Conservation (phyloP, 352 stramenopile species). For the Saprolegnia diclina region DNA sequence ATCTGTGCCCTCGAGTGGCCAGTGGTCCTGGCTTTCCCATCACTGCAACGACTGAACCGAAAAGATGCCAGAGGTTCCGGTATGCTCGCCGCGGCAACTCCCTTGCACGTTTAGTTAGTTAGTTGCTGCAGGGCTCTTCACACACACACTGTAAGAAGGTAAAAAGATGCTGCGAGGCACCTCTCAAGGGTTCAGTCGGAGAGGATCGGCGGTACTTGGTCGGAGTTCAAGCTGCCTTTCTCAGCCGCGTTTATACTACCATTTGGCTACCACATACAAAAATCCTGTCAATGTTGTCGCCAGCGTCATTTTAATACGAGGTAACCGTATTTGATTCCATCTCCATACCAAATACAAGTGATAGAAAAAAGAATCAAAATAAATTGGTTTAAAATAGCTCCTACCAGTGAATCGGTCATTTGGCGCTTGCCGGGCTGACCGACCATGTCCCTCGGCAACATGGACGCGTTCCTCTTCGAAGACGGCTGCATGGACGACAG, state of each 20-base stretch:
- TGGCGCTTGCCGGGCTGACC: neutral
- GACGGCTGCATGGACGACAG: slow-evolving; percentile 12
- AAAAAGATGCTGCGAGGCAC: too few relatives aligned
- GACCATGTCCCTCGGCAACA: slow-evolving; percentile 2
- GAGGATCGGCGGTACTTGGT: neutral
- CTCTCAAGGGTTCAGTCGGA: neutral
- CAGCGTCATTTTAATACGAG: neutral
- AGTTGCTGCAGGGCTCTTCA: too few relatives aligned
- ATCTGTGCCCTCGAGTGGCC: neutral
- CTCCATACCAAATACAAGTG: neutral
- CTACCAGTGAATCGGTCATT: neutral
- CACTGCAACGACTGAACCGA: neutral
- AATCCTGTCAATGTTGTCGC: neutral
- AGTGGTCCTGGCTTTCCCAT: neutral
- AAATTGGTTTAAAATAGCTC: slow-evolving; percentile 9
- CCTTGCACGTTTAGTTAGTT: too few relatives aligned
- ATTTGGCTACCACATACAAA: neutral
- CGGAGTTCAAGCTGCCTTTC: slow-evolving; percentile 13
- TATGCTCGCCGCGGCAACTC: too few relatives aligned
- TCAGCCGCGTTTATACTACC: neutral
- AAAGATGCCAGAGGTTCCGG: neutral
- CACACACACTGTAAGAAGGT: too few relatives aligned
- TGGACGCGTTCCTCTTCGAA: slow-evolving; percentile 15
- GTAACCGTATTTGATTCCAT: neutral
- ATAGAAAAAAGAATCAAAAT: neutral